These are phyloP conservation scores for Eleusine indica DNA, from an alignment of 176 grass and related monocot genomes.

Conservation along the genomic window DNA sequence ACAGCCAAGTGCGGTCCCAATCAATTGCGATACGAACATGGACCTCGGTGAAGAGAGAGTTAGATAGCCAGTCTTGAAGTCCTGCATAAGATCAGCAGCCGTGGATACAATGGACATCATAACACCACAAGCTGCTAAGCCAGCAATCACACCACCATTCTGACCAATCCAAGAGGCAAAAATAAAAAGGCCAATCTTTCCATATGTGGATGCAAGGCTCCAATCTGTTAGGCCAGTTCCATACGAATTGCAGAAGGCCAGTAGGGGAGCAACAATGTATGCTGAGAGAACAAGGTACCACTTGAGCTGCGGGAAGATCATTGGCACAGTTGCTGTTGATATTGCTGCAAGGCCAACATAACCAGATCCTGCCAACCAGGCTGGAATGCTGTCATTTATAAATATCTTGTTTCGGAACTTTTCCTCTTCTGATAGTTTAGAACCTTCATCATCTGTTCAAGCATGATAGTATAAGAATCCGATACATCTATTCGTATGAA, in stretches of 20 bases:
- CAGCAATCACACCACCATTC: conserved; percentile 76
- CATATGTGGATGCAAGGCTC: conserved; percentile 78
- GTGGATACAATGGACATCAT: conserved; percentile 94
- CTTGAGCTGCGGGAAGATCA: conserved; percentile 80
- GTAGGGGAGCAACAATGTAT: conserved; percentile 70
- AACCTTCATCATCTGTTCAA: conserved; percentile 53
- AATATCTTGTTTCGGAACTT: conserved; percentile 62
- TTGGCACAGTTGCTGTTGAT: conserved; percentile 69
- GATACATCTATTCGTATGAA: conserved; percentile 5
- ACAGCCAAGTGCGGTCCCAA: conserved; percentile 76
- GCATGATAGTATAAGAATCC: not conserved
- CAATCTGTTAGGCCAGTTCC: conserved; percentile 82
- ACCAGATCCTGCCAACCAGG: conserved; percentile 67
- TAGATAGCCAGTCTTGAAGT: conserved; percentile 88
- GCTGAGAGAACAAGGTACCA: conserved; percentile 75
- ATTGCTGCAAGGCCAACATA: conserved; percentile 72
- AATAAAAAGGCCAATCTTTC: conserved; percentile 85
- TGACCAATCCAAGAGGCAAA: conserved; percentile 72
- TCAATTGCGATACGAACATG: conserved; percentile 86
- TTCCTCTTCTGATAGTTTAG: conserved; percentile 52
- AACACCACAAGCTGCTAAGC: conserved; percentile 75
- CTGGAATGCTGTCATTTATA: conserved; percentile 68
- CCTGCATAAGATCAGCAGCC: conserved; percentile 89
- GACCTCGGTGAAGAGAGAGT: conserved; percentile 80
- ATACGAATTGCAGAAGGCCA: conserved; percentile 92